Base-by-base conservation (phyloP, 768 basidiomycete genomes). In the Macrolepiota fuliginosa region DNA sequence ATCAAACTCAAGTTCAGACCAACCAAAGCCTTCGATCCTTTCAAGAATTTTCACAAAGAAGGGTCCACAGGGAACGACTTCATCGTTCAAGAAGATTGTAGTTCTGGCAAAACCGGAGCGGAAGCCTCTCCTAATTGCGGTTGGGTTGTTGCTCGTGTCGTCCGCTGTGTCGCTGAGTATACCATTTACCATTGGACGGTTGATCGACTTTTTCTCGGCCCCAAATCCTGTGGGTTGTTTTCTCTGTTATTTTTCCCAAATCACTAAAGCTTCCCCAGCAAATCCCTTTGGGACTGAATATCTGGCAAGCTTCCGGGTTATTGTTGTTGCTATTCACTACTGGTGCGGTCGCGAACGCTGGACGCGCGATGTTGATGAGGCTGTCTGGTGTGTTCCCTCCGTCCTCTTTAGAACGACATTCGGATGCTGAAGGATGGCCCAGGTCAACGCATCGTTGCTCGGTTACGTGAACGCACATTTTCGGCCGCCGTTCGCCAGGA, bases 141-240 rank as follows among this genome's bases (percentile, higher is more conserved):
- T 95, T 50, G 90, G 89, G 0, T 75, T 96, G 64, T 80, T 98
- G 7, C 72, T 96, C 15, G 81, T 94, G n/a, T 96, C 95, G 0
- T 93, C 94, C 9, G 79, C 90, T 2, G 92, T 99, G 22, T 91
- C 93, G 3, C 91, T 98, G 88, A 91, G 90, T 65, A 83, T 98
- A 12, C 96, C 96, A 0, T 86, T 97, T 67, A 94, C 94, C 1
- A 89, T 98, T 68, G 96, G 96, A 10, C 92, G 87, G 71, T 79
- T 98, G 55, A 97, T 99, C 63, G 96, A 98, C 75, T 94, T 90
- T 76, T 98, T 97, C 74, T 87, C 90, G 0, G 77, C 87, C 7
- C 65, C 82, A 1, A 81, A 83, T 66, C 86, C 87, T n/a, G 93
- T 94, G 69, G 64, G 86, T 78, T n/a, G 11, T 29, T 27, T 13